Conservation (phyloP, 2,329 filamentous ascomycete genomes). For the Pseudogymnoascus sp. region DNA sequence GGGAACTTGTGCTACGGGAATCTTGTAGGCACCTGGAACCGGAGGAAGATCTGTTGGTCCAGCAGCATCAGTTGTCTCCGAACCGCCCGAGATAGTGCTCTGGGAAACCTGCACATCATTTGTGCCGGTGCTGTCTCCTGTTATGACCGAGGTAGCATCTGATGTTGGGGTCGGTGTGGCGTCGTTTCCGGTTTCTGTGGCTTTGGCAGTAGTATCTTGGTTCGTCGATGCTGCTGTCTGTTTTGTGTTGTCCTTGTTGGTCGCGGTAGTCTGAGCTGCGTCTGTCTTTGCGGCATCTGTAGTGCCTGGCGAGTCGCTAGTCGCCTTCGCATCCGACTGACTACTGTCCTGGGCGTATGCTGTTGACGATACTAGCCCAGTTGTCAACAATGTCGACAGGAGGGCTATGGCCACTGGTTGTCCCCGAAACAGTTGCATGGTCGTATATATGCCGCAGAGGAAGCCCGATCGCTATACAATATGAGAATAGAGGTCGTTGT, state of each 20-base stretch:
- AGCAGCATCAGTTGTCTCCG: conserved; percentile 12
- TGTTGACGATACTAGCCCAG: not conserved
- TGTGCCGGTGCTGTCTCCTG: conserved; percentile 12
- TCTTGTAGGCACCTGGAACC: conserved; percentile 50
- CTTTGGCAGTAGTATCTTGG: not conserved
- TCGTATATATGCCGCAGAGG: not conserved
- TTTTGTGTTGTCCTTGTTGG: conserved; percentile 11
- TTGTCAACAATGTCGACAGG: conserved; percentile 1
- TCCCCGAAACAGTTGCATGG: conserved; percentile 1
- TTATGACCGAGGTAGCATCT: conserved; percentile 13
- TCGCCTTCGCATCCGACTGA: not conserved
- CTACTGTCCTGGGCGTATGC: not conserved
- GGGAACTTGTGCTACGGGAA: conserved; percentile 70
- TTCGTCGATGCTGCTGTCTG: conserved; percentile 20
- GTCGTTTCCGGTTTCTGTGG: not conserved
- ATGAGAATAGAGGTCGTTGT: not conserved
- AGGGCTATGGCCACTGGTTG: not conserved
- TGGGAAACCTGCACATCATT: conserved; percentile 8
- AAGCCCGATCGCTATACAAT: not conserved
- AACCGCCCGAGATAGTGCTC: conserved; percentile 15
- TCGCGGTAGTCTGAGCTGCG: conserved; percentile 16
- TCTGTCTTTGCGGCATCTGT: conserved; percentile 16
- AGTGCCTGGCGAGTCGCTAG: not conserved
- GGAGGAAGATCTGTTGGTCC: conserved; percentile 38
- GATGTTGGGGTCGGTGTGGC: not conserved